Evolutionary conservation across 345 rosid species (phyloP).

Genomic region (Hibiscus mutabilis): DNA sequence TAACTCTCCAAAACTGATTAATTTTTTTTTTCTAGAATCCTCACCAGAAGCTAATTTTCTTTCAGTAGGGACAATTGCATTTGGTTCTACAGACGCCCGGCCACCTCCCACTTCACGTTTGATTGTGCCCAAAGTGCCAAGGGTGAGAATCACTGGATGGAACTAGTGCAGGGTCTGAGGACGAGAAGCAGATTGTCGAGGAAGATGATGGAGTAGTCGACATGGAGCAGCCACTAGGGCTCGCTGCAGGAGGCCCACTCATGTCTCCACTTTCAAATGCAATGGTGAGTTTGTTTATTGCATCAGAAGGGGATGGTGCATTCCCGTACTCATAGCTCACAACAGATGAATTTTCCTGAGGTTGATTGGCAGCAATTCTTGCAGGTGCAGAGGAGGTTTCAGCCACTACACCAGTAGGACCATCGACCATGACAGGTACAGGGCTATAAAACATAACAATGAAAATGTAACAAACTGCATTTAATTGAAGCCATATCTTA

Average conservation of each 20-base stretch:
- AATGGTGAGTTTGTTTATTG: constrained; percentile 25
- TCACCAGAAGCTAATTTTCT: constrained; percentile 37
- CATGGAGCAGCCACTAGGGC: constrained; percentile 27
- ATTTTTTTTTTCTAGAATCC: constrained; percentile 9
- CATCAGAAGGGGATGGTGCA: constrained; percentile 28
- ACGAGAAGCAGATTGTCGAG: constrained; percentile 43
- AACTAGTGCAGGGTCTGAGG: constrained; percentile 56
- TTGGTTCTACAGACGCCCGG: constrained; percentile 33
- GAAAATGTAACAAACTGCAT: background rate
- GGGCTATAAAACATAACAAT: constrained; percentile 31
- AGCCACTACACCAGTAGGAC: constrained; percentile 37
- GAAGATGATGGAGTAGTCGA: constrained; percentile 41
- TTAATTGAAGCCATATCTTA: background rate
- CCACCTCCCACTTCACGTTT: constrained; percentile 33
- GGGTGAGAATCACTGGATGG: constrained; percentile 42
- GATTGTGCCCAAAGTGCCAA: constrained; percentile 36
- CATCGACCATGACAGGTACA: constrained; percentile 33
- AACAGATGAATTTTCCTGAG: constrained; percentile 34
- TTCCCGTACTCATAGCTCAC: constrained; percentile 27
- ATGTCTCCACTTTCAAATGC: constrained; percentile 38
- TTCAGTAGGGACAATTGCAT: constrained; percentile 30
- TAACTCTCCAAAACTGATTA: constrained; percentile 12
- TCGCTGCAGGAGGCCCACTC: constrained; percentile 30
- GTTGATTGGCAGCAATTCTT: constrained; percentile 27
- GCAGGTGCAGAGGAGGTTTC: constrained; percentile 30